These are phyloP conservation scores for Eucalyptus rudis DNA, from an alignment of 345 rosid genomes.

Conservation along the genomic window DNA sequence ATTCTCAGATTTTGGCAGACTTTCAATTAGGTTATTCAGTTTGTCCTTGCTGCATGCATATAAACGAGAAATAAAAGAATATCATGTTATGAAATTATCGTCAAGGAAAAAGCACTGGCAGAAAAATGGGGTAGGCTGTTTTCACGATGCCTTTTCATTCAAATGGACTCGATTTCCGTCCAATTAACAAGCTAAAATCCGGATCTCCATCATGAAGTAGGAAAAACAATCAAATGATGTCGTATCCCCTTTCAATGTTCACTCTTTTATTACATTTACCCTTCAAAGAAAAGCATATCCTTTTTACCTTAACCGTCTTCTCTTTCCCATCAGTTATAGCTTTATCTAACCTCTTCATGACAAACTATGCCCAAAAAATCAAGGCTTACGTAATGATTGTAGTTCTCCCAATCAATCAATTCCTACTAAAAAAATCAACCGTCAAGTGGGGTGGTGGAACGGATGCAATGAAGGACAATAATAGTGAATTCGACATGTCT, in stretches of 20 bases:
- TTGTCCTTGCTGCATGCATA: not conserved
- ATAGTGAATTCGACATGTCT: not conserved
- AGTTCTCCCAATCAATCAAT: not conserved
- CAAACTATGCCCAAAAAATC: not conserved
- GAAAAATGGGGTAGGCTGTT: not conserved
- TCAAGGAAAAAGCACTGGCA: not conserved
- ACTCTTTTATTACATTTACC: not conserved
- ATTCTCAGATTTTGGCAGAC: not conserved
- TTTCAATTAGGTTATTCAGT: not conserved
- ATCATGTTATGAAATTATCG: not conserved
- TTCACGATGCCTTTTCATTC: not conserved
- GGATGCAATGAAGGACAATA: not conserved
- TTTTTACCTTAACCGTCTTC: not conserved
- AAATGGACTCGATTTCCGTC: not conserved
- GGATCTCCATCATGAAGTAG: not conserved
- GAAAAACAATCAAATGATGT: not conserved
- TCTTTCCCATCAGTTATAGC: not conserved
- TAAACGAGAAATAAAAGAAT: not conserved
- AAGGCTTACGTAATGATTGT: not conserved
- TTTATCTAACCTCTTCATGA: not conserved
- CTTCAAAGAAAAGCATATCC: not conserved
- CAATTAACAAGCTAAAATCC: not conserved
- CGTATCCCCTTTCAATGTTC: not conserved
- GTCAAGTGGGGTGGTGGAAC: not conserved
- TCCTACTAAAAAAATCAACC: not conserved